Evolutionary conservation across 2,329 filamentous ascomycete genomes (phyloP), one percentile per base, ranked within the genome.

Genomic region (Colletotrichum cuscutae): DNA sequence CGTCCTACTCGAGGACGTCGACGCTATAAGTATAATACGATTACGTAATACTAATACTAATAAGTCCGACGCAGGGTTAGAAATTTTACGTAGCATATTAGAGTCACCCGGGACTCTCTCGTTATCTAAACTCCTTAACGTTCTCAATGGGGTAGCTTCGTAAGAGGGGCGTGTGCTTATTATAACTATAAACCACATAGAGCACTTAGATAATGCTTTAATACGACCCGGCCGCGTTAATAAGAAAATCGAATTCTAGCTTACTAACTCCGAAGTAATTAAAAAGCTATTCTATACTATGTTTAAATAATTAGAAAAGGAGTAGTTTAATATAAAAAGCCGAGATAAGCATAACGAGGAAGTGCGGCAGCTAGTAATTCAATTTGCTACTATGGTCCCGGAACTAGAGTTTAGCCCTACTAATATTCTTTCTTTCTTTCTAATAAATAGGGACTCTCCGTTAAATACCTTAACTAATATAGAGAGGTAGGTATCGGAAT

Each of bases 211-310:
- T 62, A 8, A 65, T 12, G 77, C 75, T 22, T 65, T 79, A 1
- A 77, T 71, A 6, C 73, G 75, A 13, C 70, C 77, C 58, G 73
- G 91, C 0, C 82, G 90, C 2, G 87, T 93, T 1, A 90, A 93
- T 72, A 84, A 90, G 79, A 86, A 86, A 57, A 85, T 92, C 15
- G 81, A 84, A 60, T 74, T 77, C 58, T 3, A 53, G 26, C 42
- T 62, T 52, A 4, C 22, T 6, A 9, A 15, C 26, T 9, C 26
- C 22, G 11, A 13, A n/a, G 26, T 62, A 2, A 5, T 49, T 6
- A n/a, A 9, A 32, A 32, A 62, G 35, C n/a, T 61, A 19, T 62
- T 53, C 5, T 7, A 8, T 7, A 32, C 24, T 53, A 2, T 62
- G 1, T 62, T 62, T 22, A 0, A 62, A 22, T 7, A 32, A 13